Evolutionary conservation across 2,329 filamentous ascomycete genomes (phyloP), one percentile per base, ranked within the genome.

Genomic region (Plenodomus tracheiphilus): DNA sequence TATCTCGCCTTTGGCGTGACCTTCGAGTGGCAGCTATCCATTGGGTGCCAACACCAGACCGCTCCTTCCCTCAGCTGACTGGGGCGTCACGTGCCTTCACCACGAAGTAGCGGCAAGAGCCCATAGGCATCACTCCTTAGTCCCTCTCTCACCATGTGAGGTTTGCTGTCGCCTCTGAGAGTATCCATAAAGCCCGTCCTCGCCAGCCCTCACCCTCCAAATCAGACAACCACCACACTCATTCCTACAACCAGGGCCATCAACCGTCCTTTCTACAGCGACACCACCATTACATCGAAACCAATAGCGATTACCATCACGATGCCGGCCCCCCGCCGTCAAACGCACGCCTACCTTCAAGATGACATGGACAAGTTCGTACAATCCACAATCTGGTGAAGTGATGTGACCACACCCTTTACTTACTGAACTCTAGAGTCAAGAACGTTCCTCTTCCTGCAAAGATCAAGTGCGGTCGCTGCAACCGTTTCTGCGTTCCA

Each of bases 381-480:
- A 34, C n/a, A 20, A 2, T 21, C 41, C 3, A 15, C 17, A 34
- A 11, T 43, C 8, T 34, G 22, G 28, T 32, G 22, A 25, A 32
- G 11, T 19, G 5, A 8, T 18, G 17, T 45, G 43, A 22, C 47
- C 18, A 34, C 22, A 3, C 10, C 10, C 22, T 32, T 32, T 22
- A 5, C 28, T 32, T 8, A 32, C 28, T 15, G 8, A 5, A 25
- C 11, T 15, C 6, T 15, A 32, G 28, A 32, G 28, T 68, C 13
- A 47, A 55, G 17, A 35, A 45, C 37, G 41, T 69, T 19, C 16
- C 52, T 9, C 50, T 69, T 9, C 66, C 65, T 1, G 17, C 43
- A 1, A 68, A 59, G 51, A 68, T 80, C 54, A 74, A 74, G 43
- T 83, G 80, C 61, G 64, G 63, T 13, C 70, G 71, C 9, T 82